Percentiles rank a stretch among this genome's conserved stretches.
These are phyloP conservation scores for Colletotrichum tabaci DNA, from an alignment of 2,329 filamentous ascomycete species.

Conservation along the genomic window DNA sequence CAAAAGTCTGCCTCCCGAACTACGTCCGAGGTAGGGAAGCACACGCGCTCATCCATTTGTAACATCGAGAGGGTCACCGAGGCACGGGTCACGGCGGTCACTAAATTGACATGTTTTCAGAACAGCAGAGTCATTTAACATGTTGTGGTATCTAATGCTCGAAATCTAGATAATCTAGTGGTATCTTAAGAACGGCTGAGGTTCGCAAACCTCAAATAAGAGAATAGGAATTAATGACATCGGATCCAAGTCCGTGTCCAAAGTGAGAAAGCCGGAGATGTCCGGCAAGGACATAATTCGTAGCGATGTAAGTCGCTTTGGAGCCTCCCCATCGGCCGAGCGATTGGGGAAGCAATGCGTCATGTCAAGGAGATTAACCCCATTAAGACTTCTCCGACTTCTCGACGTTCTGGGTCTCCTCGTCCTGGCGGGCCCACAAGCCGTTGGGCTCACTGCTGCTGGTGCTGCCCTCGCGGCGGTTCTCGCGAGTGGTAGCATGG, in stretches of 20 bases:
- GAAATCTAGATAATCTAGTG: constrained; percentile 39
- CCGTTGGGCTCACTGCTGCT: constrained; percentile 30
- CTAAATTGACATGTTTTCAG: neutral
- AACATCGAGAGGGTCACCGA: too few relatives aligned
- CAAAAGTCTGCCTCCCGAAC: neutral
- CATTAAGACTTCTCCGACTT: constrained; percentile 36
- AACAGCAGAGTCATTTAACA: constrained; percentile 19
- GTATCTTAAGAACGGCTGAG: constrained; percentile 35
- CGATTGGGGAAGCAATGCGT: too few relatives aligned
- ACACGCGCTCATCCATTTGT: neutral
- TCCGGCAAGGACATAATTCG: constrained; percentile 33
- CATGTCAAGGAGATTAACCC: neutral
- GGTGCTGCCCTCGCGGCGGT: constrained; percentile 37
- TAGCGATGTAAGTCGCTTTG: constrained; percentile 25
- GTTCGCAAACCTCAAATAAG: constrained; percentile 3
- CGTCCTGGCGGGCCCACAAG: constrained; percentile 38
- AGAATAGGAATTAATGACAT: constrained; percentile 30
- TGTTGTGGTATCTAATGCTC: constrained; percentile 40
- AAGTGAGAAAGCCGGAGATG: constrained; percentile 21
- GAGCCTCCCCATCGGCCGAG: neutral
- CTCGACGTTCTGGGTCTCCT: constrained; percentile 38
- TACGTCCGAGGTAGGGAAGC: neutral
- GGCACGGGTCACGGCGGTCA: too few relatives aligned
- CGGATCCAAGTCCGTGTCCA: constrained; percentile 14
- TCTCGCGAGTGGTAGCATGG: constrained; percentile 37